Conservation (phyloP, 805 yeast species). For the Tetrapisispora nanseiensis region DNA sequence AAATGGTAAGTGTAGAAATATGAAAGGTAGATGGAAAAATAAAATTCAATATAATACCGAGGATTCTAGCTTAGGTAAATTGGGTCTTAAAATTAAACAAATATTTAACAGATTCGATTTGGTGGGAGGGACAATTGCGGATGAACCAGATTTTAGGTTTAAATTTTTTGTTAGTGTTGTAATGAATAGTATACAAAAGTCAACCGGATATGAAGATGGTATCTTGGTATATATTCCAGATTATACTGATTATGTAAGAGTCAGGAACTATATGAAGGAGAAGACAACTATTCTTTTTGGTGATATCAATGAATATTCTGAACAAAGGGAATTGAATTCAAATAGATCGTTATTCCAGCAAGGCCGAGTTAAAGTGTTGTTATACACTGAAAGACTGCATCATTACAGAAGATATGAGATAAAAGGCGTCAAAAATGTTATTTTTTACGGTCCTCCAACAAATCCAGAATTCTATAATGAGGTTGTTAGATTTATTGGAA, state of each 20-base stretch:
- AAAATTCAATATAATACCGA: conserved; percentile 37
- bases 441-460: conserved; percentile 76
- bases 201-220: conserved; percentile 59
- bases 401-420: conserved; percentile 81
- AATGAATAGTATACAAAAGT: conserved; percentile 58
- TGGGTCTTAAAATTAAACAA: conserved; percentile 60
- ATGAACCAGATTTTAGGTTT: conserved; percentile 78
- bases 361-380: conserved; percentile 52
- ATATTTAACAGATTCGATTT: conserved; percentile 62
- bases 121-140: conserved; percentile 35
- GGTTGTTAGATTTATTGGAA: conserved; percentile 57
- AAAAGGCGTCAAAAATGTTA: conserved; percentile 70
- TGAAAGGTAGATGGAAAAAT: conserved; percentile 52
- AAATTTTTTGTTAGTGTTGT: conserved; percentile 65
- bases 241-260: conserved; percentile 74
- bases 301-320: conserved; percentile 74
- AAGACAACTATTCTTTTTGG: conserved; percentile 58
- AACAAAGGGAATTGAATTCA: conserved; percentile 59
- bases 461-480: conserved; percentile 81
- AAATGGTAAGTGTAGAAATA: conserved; percentile 40
- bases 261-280: conserved; percentile 50
- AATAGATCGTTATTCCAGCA: conserved; percentile 61
- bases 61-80: conserved; percentile 48
- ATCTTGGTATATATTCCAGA: conserved; percentile 73
- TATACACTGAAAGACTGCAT: conserved; percentile 93